Percentiles rank a stretch among this genome's conserved stretches.
Conservation (phyloP, 345 rosid genomes). For the Orychophragmus violaceus region DNA sequence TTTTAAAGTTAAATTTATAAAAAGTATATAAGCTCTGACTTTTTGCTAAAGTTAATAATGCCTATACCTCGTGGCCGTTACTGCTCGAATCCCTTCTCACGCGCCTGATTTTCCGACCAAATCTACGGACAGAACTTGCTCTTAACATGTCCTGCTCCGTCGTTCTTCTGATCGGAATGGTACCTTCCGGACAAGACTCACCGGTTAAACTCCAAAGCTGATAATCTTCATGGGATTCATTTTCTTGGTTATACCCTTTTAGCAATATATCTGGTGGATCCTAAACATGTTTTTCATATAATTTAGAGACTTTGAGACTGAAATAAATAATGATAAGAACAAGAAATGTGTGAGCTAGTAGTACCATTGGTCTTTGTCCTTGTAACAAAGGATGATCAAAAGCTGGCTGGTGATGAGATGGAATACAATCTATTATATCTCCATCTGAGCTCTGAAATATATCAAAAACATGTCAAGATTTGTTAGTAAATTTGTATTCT, state of each 20-base stretch:
- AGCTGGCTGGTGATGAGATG: slow-evolving; percentile 79
- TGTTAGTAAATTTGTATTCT: background rate
- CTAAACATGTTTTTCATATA: slow-evolving; percentile 37
- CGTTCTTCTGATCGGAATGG: slow-evolving; percentile 91
- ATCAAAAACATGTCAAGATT: background rate
- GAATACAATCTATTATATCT: slow-evolving; percentile 78
- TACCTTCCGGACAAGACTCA: slow-evolving; percentile 81
- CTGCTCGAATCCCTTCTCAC: slow-evolving; percentile 73
- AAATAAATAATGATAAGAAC: background rate
- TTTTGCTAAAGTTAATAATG: slow-evolving; percentile 3
- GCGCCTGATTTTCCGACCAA: slow-evolving; percentile 69
- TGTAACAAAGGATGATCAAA: slow-evolving; percentile 76
- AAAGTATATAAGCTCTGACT: slow-evolving; percentile 33
- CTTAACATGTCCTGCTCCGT: slow-evolving; percentile 74
- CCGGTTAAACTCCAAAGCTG: slow-evolving; percentile 82
- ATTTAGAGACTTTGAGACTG: background rate
- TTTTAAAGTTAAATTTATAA: slow-evolving; percentile 36
- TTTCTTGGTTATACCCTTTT: slow-evolving; percentile 38
- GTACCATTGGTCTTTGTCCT: slow-evolving; percentile 70
- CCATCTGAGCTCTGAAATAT: slow-evolving; percentile 91
- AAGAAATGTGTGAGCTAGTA: background rate
- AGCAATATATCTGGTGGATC: slow-evolving; percentile 86
- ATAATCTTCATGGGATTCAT: slow-evolving; percentile 38
- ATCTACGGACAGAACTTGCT: slow-evolving; percentile 60
- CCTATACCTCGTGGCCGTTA: slow-evolving; percentile 85